These are phyloP conservation scores for Colletotrichum zoysiae DNA, from an alignment of 2,329 filamentous ascomycete species.

Conservation along the genomic window DNA sequence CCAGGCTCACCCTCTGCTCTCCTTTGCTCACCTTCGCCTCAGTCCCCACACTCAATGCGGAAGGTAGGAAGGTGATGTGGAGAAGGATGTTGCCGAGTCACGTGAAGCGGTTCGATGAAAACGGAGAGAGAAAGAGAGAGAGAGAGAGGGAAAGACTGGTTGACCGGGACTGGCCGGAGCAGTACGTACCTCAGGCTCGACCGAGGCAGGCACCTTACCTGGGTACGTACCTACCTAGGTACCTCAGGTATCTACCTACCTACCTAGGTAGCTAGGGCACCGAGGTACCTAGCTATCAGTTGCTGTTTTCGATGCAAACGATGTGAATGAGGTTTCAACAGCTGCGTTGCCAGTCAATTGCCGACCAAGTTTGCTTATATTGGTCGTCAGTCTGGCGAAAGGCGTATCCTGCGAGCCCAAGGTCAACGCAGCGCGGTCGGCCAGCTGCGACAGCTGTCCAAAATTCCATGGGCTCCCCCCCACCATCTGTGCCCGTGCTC, in stretches of 20 bases:
- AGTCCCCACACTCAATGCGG: too few relatives aligned
- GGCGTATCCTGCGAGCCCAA: not conserved
- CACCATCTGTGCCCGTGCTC: not conserved
- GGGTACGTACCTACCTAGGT: too few relatives aligned
- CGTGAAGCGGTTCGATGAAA: not conserved
- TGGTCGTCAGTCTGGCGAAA: too few relatives aligned
- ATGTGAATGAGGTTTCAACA: constrained; percentile 5
- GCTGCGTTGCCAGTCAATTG: not conserved
- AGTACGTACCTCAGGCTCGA: not conserved
- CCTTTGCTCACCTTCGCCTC: too few relatives aligned
- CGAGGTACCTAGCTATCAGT: not conserved
- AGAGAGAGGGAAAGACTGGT: not conserved
- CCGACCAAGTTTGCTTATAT: too few relatives aligned
- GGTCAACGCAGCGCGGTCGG: not conserved
- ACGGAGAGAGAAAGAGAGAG: not conserved
- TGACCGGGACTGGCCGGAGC: constrained; percentile 1
- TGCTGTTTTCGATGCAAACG: constrained; percentile 16
- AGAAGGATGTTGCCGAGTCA: constrained; percentile 1
- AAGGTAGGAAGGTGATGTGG: too few relatives aligned
- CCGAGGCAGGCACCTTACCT: too few relatives aligned
- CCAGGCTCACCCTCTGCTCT: too few relatives aligned
- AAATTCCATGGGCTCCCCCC: not conserved
- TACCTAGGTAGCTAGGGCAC: too few relatives aligned
- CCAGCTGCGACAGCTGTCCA: not conserved
- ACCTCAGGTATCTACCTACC: too few relatives aligned